Base-by-base conservation (phyloP, 192 early-diverging fungal genomes). In the Mycoemilia scoparia region DNA sequence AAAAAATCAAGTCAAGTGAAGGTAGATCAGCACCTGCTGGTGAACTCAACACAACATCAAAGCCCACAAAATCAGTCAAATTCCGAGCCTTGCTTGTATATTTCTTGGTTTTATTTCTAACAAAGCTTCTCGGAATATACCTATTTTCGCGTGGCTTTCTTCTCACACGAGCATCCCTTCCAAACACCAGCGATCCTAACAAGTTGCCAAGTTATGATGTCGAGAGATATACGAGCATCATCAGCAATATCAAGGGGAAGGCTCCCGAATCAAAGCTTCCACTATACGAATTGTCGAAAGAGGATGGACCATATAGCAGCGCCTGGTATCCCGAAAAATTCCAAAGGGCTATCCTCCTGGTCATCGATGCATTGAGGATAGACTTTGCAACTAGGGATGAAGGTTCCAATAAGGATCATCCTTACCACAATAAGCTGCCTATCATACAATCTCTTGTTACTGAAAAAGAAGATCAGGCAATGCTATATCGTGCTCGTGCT, bases 281-380 rank as follows among this genome's bases (percentile, higher is more conserved):
- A n/a, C n/a, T n/a, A n/a, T n/a, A n/a, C n/a, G n/a, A n/a, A n/a
- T n/a, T n/a, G n/a, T n/a, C n/a, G n/a, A n/a, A n/a, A n/a, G 34
- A 14, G 18, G 12, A 19, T 7, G 36, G 41, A 20, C 16, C 26
- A 2, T n/a, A 20, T 1, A 17, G 33, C 1, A 39, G 41, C 23
- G 50, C 45, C 9, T 60, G 55, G 54, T 40, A 59, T 15, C 41
- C 50, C 7, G 52, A 60, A 21, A 64, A 64, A 17, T 76, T 66
- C 54, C 53, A 70, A 39, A 59, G 66, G 31, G 51, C 64, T 1
- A 71, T 85, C 13, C 55, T 83, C 21, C 56, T 85, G 26, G 55
- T 85, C 3, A 52, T 85, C 16, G 82, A 85, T 53, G 80, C 79
- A 0, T 47, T 82, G 22, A 50, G 82, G 41, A 69, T 73, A 34